Percentiles rank a stretch among this genome's conserved stretches.
phyloP scores from a whole-genome alignment of 192 early-diverging fungal genomes.

The Linnemannia exigua region DNA sequence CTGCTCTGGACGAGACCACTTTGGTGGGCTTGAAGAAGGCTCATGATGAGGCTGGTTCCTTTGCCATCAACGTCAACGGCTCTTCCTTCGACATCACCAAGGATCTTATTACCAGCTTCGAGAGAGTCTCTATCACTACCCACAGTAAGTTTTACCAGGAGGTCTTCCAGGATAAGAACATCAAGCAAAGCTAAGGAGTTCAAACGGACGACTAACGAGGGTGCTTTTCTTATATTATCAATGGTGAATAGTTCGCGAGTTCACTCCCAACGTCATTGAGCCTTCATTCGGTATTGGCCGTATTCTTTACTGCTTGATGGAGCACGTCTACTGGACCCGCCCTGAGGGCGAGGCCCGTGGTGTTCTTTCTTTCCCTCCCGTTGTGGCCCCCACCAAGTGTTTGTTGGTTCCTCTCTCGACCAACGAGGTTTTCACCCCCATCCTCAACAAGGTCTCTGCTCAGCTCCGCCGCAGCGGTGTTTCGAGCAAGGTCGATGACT shows the following conservation, averaged over 20 bases:
- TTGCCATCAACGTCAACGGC: slow-evolving; percentile 72
- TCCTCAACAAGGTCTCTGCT: slow-evolving; percentile 62
- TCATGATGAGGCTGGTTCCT: slow-evolving; percentile 64
- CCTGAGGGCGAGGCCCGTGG: slow-evolving; percentile 89
- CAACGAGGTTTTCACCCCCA: slow-evolving; percentile 82
- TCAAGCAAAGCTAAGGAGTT: not conserved
- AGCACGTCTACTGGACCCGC: slow-evolving; percentile 94
- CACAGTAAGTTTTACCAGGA: slow-evolving; percentile 18
- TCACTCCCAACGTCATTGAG: slow-evolving; percentile 98
- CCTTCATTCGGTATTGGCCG: slow-evolving; percentile 99
- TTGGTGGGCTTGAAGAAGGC: slow-evolving; percentile 73
- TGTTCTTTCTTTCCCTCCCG: slow-evolving; percentile 92
- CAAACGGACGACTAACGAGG: not conserved
- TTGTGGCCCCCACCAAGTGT: slow-evolving; percentile 96
- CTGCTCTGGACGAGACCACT: slow-evolving; percentile 63
- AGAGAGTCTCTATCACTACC: slow-evolving; percentile 45
- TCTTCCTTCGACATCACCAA: slow-evolving; percentile 73
- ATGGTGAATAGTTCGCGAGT: slow-evolving; percentile 82
- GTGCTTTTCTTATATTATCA: not conserved
- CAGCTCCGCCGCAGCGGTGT: slow-evolving; percentile 83
- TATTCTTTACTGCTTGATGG: slow-evolving; percentile 95
- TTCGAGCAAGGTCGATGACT: slow-evolving; percentile 90
- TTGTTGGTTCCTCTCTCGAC: slow-evolving; percentile 90
- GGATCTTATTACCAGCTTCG: slow-evolving; percentile 51
- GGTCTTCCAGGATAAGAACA: not conserved